Evolutionary conservation across 2,329 filamentous ascomycete genomes (phyloP), one percentile per base, ranked within the genome.

Genomic region (Bipolaris oryzae): DNA sequence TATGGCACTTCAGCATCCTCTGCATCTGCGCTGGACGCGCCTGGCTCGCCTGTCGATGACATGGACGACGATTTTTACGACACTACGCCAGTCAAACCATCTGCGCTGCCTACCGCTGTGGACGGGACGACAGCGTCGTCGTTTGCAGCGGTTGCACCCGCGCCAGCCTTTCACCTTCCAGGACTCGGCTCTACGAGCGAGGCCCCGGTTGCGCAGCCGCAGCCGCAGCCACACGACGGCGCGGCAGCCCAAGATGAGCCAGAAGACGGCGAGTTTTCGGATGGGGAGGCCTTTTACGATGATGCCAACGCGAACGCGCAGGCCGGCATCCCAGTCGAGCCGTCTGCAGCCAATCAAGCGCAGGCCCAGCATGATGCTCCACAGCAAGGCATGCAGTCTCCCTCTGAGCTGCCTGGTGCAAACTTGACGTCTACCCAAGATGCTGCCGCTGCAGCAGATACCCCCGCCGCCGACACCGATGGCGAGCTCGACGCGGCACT

Each of bases 21-120:
- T 57, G 73, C 76, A 54, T 61, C 62, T 52, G 57, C 61, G 64
- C 61, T 72, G 62, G 74, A 76, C 58, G 69, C 74, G 72, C 67
- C 73, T 58, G 52, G 71, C 68, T 75, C 73, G 64, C 74, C 74
- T 50, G 63, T 76, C 64, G 74, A 76, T 71, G 74, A 76, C 57
- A 60, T 70, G 67, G 74, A 75, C 65, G 73, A 76, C 68, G 74
- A 76, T 51, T 74, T 76, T 55, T 76, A 76, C 69, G 73, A 73
- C 52, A 70, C 64, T 39, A 66, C 69, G 23, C 70, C 72, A 49
- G 68, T 68, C 61, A 69, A 73, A 58, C 59, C 67, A 39, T 58
- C 64, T 48, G 59, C 66, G 49, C 59, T 61, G 46, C 56, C 63
- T 57, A 53, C 57, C 31, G 55, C 58, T 35, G 62, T 60, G 46